Evolutionary conservation across 2,329 filamentous ascomycete genomes (phyloP).

Genomic region (Hypoxylon sp.): DNA sequence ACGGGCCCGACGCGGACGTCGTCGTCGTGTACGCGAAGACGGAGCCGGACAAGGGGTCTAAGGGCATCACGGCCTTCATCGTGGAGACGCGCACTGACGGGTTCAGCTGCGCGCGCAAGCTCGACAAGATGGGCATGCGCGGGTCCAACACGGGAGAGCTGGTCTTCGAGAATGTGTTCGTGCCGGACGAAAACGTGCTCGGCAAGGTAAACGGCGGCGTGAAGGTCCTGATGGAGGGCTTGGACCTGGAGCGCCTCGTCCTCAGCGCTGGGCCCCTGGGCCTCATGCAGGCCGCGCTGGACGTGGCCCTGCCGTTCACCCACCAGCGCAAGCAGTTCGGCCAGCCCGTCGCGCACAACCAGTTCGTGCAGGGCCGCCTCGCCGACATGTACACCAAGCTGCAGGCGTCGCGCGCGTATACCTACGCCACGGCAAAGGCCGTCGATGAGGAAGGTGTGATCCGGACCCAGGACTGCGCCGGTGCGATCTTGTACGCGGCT

Average conservation of each 20-base stretch:
- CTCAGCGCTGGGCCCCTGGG: slow-evolving; percentile 91
- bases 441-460: slow-evolving; percentile 84
- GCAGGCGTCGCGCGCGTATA: slow-evolving; percentile 87
- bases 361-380: slow-evolving; percentile 91
- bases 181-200: slow-evolving; percentile 85
- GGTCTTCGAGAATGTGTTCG: slow-evolving; percentile 90
- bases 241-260: slow-evolving; percentile 94
- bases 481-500: slow-evolving; percentile 92
- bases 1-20: slow-evolving; percentile 92
- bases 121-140: slow-evolving; percentile 98
- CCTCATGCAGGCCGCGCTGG: slow-evolving; percentile 92
- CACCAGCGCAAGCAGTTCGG: slow-evolving; percentile 93
- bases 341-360: slow-evolving; percentile 88
- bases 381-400: slow-evolving; percentile 99
- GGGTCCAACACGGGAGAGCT: slow-evolving; percentile 97
- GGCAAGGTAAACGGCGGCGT: slow-evolving; percentile 87
- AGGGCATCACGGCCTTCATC: slow-evolving; percentile 95
- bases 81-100: slow-evolving; percentile 80
- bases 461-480: slow-evolving; percentile 92
- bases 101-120: slow-evolving; percentile 89
- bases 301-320: slow-evolving; percentile 88
- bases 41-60: slow-evolving; percentile 81
- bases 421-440: slow-evolving; percentile 82
- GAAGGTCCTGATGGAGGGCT: slow-evolving; percentile 92
- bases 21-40: slow-evolving; percentile 99